Conservation (phyloP, 768 basidiomycete species). For the Nidularia sp. region DNA sequence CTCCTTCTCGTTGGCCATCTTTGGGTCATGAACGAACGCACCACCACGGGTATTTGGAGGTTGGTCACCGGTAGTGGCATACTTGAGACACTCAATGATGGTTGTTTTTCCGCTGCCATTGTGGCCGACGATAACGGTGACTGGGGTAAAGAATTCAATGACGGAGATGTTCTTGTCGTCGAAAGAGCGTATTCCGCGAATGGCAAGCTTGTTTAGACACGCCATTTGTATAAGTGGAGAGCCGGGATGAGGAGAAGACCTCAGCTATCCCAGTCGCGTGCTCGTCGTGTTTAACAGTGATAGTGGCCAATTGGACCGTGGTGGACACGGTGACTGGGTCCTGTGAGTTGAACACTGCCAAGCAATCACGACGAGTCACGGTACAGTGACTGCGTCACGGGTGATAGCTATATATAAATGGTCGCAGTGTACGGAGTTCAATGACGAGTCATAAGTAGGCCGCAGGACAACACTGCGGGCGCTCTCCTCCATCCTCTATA, state of each 20-base stretch:
- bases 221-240: constrained; percentile 48
- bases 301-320: no score
- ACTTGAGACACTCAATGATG: constrained; percentile 98
- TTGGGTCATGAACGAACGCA: constrained; percentile 98
- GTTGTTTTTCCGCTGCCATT: constrained; percentile 99
- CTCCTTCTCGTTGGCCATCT: constrained; percentile 99
- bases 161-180: constrained; percentile 92
- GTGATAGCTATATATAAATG: no score
- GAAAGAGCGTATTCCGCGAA: constrained; percentile 91
- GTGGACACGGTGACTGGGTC: no score
- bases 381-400: no score
- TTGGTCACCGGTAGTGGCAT: constrained; percentile 96
- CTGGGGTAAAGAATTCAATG: constrained; percentile 95
- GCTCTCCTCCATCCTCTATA: no score
- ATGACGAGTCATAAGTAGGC: no score
- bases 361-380: no score
- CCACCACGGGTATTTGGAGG: constrained; percentile 97
- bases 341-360: no score
- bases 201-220: constrained; percentile 86
- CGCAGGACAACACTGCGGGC: no score
- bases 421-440: no score
- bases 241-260: not conserved
- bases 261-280: no score
- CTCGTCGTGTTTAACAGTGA: no score
- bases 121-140: constrained; percentile 97